phyloP scores from a whole-genome alignment of 176 grass and related monocot genomes.

The Echinochloa phyllopogon region DNA sequence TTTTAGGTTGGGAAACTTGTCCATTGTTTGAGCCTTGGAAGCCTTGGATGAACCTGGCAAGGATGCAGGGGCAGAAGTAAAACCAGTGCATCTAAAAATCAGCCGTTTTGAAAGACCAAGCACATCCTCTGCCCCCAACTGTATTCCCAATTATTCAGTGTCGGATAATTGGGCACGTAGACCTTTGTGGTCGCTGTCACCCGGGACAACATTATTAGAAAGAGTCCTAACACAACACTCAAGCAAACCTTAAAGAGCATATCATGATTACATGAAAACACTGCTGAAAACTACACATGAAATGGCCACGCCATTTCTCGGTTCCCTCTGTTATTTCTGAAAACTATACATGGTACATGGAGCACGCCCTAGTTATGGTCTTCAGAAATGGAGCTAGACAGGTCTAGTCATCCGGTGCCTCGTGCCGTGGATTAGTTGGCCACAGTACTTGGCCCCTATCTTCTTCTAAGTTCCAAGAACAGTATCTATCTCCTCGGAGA shows the following conservation, averaged over 20 bases:
- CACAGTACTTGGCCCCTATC: not conserved
- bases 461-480: not conserved
- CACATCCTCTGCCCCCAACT: not conserved
- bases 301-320: not conserved
- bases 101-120: not conserved
- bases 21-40: not conserved
- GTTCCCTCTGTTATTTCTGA: not conserved
- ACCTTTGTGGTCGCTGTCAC: not conserved
- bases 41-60: not conserved
- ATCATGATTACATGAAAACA: not conserved
- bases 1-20: not conserved
- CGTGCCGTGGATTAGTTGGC: not conserved
- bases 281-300: not conserved
- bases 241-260: not conserved
- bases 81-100: not conserved
- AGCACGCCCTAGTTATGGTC: not conserved
- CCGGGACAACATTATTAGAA: slow-evolving; percentile 11
- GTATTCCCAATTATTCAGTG: not conserved
- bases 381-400: not conserved
- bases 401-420: not conserved
- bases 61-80: not conserved
- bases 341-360: not conserved
- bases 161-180: slow-evolving; percentile 1
- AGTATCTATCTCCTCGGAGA: slow-evolving; percentile 21
- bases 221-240: slow-evolving; percentile 18